These are phyloP conservation scores for Neoarthrinium moseri DNA, from an alignment of 2,329 filamentous ascomycete species.

Conservation along the genomic window DNA sequence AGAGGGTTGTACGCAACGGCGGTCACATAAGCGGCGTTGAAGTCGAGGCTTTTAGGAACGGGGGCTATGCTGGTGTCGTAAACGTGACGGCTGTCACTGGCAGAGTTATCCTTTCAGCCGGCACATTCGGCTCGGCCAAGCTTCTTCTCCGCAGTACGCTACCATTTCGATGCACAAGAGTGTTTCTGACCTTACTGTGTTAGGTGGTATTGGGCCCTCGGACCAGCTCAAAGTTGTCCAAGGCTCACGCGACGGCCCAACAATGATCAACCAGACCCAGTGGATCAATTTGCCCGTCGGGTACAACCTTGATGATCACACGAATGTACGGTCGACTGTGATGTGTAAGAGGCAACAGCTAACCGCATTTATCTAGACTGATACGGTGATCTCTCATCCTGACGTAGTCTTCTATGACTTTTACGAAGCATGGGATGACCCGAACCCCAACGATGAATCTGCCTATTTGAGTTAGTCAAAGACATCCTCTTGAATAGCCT, in stretches of 20 bases:
- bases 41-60: conserved; percentile 52
- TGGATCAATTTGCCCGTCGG: conserved; percentile 62
- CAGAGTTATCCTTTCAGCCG: conserved; percentile 67
- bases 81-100: conserved; percentile 59
- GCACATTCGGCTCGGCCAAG: conserved; percentile 68
- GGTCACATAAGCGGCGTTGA: conserved; percentile 65
- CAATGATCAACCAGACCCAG: conserved; percentile 46
- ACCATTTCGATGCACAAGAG: conserved; percentile 37
- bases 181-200: neutral
- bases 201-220: conserved; percentile 61
- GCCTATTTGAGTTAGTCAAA: conserved; percentile 42
- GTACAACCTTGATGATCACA: conserved; percentile 58
- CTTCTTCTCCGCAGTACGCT: conserved; percentile 64
- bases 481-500: neutral
- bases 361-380: conserved; percentile 31
- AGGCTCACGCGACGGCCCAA: conserved; percentile 45
- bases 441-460: conserved; percentile 39
- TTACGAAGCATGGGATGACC: conserved; percentile 57
- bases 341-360: conserved; percentile 4
- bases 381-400: conserved; percentile 44
- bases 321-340: conserved; percentile 32
- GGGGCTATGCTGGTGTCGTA: conserved; percentile 58
- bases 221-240: conserved; percentile 57
- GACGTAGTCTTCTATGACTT: conserved; percentile 63
- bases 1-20: conserved; percentile 61